These are phyloP conservation scores for Penicillium crustosum DNA, from an alignment of 2,329 filamentous ascomycete species.

Conservation along the genomic window DNA sequence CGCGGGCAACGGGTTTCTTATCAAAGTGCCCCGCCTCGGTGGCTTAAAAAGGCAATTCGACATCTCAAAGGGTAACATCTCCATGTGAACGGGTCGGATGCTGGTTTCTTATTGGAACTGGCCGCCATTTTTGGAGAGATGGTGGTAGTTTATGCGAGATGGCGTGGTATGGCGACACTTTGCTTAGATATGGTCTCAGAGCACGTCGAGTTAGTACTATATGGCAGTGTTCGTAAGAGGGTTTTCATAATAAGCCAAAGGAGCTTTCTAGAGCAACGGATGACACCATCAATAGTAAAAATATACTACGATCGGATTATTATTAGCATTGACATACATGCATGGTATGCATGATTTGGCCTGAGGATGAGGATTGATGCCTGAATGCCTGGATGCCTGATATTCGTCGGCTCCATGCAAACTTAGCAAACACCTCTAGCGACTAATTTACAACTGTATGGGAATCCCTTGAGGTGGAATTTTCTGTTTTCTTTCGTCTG, in stretches of 20 bases:
- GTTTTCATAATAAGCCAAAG: neutral
- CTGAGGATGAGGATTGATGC: too few species aligned
- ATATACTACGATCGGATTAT: neutral
- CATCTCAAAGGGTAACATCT: neutral
- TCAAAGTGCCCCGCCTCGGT: constrained; percentile 4
- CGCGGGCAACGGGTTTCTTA: neutral
- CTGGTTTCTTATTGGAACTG: neutral
- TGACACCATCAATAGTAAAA: neutral
- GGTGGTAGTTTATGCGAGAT: neutral
- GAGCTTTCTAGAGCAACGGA: too few species aligned
- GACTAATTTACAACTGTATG: too few species aligned
- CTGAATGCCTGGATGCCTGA: too few species aligned
- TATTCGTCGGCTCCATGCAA: too few species aligned
- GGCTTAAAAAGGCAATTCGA: neutral
- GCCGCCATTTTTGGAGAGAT: neutral
- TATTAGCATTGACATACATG: neutral
- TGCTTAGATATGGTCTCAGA: constrained; percentile 2
- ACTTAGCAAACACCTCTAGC: too few species aligned
- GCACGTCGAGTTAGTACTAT: neutral
- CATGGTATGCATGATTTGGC: neutral
- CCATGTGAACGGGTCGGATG: neutral
- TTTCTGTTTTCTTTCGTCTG: too few species aligned
- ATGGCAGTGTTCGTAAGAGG: neutral
- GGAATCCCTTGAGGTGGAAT: too few species aligned
- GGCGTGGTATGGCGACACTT: constrained; percentile 12